Base-by-base conservation (phyloP, 2,329 filamentous ascomycete genomes). In the Diaporthe helianthi region DNA sequence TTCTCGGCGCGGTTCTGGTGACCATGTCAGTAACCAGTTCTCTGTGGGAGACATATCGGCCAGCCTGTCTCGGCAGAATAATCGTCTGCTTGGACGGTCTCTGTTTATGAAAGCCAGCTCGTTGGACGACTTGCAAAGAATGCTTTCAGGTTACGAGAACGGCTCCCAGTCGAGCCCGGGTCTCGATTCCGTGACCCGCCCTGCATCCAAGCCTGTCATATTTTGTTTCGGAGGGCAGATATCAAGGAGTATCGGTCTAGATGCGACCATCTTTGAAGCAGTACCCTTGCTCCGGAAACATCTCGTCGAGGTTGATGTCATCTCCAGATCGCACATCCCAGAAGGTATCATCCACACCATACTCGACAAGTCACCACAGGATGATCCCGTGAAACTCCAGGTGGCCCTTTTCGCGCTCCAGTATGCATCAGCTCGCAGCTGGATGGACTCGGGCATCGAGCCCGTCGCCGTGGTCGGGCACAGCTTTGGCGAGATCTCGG, bases 401-500 rank as follows among this genome's bases (percentile, higher is more conserved):
- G 73, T 79, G 0, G 72, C 65, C 8, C 73, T 85, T 0, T 80
- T 84, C 22, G 76, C 81, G 3, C 70, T 81, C 5, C 80, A 83
- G 72, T 82, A 81, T 61, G 70, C 81, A 1, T 77, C 60, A 12
- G 79, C 80, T 0, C 72, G 70, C 65, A 69, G 68, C 31, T 82
- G 80, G 81, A 78, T 82, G 0, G 79, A 80, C 55, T 76, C 72
- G 15, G 80, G 81, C 1, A 24, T 81, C 10, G 29, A 71, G 33
- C 70, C 72, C 1, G 71, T 36, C 1, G 75, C 75, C 1, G 73
- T 80, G 0, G 75, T 83, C 0, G 82, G 82, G 3, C 81, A 83
- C 70, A 81, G 78, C 69, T 80, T 83, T 29, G 83, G 83, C 2
- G 78, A 84, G 72, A 74, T 83, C 9, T 79, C 79, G 0, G 80